phyloP scores from a whole-genome alignment of 306 rosid species.

The Pterocarpus macrocarpus region DNA sequence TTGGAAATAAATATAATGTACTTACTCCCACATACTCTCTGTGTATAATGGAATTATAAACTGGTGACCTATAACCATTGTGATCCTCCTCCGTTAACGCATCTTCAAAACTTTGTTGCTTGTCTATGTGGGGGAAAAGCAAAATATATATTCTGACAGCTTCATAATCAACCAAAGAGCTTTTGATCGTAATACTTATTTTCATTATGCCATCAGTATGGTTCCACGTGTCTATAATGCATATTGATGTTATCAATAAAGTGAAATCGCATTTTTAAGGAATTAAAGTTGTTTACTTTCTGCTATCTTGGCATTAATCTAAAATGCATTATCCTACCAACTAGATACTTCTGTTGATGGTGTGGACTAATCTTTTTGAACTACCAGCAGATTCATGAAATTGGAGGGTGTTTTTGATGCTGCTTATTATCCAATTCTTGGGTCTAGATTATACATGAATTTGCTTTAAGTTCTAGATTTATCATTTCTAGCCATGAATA shows the following conservation, averaged over 20 bases:
- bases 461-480: slow-evolving; percentile 38
- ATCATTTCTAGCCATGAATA: slow-evolving; percentile 39
- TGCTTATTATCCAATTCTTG: background rate
- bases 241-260: slow-evolving; percentile 1
- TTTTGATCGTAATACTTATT: background rate
- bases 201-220: background rate
- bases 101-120: slow-evolving; percentile 2
- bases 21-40: background rate
- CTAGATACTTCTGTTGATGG: slow-evolving; percentile 31
- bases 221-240: slow-evolving; percentile 19
- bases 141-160: slow-evolving; percentile 3
- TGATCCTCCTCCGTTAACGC: slow-evolving; percentile 9
- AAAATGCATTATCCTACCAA: slow-evolving; percentile 34
- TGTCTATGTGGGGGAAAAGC: background rate
- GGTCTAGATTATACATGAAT: slow-evolving; percentile 38
- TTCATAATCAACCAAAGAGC: background rate
- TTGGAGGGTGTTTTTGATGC: slow-evolving; percentile 30
- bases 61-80: background rate
- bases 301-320: slow-evolving; percentile 17
- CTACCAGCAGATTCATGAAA: slow-evolving; percentile 6
- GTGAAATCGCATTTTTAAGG: slow-evolving; percentile 3
- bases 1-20: slow-evolving; percentile 5
- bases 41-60: background rate
- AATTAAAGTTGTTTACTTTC: background rate
- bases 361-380: slow-evolving; percentile 29